phyloP scores from a whole-genome alignment of 1,284 basidiomycete species.

The Heterobasidion parviporum region DNA sequence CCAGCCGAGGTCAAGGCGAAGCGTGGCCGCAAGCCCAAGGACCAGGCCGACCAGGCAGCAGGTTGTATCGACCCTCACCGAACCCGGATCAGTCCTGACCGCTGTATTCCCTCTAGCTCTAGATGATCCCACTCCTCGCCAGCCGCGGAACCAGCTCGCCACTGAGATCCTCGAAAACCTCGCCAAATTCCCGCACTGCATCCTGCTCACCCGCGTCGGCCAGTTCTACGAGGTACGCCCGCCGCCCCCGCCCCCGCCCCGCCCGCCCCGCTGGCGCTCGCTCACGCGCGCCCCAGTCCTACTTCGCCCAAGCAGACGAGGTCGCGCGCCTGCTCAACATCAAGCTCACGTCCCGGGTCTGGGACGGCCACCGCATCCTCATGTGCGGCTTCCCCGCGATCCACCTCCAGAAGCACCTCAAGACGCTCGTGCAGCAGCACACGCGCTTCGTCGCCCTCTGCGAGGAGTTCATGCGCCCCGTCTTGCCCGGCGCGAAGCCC shows the following conservation, averaged over 20 bases:
- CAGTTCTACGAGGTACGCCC: constrained; percentile 84
- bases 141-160: constrained; percentile 51
- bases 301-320: constrained; percentile 84
- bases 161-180: constrained; percentile 67
- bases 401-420: constrained; percentile 82
- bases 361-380: constrained; percentile 58
- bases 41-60: neutral
- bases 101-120: neutral
- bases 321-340: constrained; percentile 75
- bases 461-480: constrained; percentile 70
- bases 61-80: neutral
- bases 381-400: constrained; percentile 90
- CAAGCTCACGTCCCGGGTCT: constrained; percentile 69
- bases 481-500: constrained; percentile 31
- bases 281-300: constrained; percentile 59
- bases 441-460: constrained; percentile 84
- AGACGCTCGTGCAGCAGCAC: constrained; percentile 75
- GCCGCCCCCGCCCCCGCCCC: neutral
- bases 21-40: neutral
- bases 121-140: neutral
- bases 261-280: neutral
- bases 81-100: no score
- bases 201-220: constrained; percentile 85
- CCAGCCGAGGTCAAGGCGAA: neutral
- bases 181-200: constrained; percentile 76